Evolutionary conservation across 2,329 filamentous ascomycete species (phyloP).

Genomic region (Penicillium hesseltinei): DNA sequence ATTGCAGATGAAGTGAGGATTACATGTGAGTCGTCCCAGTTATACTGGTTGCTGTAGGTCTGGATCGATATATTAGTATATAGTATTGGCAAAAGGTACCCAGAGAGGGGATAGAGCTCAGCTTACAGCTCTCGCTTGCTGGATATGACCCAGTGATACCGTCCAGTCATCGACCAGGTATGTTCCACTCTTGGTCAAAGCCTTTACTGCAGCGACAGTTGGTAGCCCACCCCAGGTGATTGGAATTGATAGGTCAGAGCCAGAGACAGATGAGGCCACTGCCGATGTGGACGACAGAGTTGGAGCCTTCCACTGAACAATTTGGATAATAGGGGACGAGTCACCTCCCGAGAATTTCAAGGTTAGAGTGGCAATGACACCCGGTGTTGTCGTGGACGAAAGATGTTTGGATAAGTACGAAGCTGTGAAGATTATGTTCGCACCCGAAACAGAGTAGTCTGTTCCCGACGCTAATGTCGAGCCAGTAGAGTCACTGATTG

Average conservation of each 20-base stretch:
- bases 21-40: slow-evolving; percentile 49
- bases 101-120: background rate
- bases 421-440: slow-evolving; percentile 49
- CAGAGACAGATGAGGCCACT: slow-evolving; percentile 33
- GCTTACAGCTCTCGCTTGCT: slow-evolving; percentile 45
- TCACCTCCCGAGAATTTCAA: slow-evolving; percentile 53
- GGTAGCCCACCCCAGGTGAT: slow-evolving; percentile 53
- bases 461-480: slow-evolving; percentile 36
- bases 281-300: slow-evolving; percentile 28
- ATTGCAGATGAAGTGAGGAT: slow-evolving; percentile 49
- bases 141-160: slow-evolving; percentile 51
- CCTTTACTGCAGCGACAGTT: slow-evolving; percentile 53
- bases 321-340: slow-evolving; percentile 45
- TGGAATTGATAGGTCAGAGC: slow-evolving; percentile 49
- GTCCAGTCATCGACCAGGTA: slow-evolving; percentile 60
- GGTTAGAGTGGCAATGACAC: slow-evolving; percentile 52
- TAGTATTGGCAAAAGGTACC: background rate
- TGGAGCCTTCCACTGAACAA: slow-evolving; percentile 56
- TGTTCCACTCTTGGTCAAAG: slow-evolving; percentile 48
- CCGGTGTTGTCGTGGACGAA: slow-evolving; percentile 42
- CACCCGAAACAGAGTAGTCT: slow-evolving; percentile 51
- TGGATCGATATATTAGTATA: slow-evolving; percentile 6
- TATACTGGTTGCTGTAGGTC: slow-evolving; percentile 54
- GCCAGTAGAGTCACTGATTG: slow-evolving; percentile 40
- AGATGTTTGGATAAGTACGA: slow-evolving; percentile 50